phyloP scores from a whole-genome alignment of 1,139 yeast species.

The Candida sojae region DNA sequence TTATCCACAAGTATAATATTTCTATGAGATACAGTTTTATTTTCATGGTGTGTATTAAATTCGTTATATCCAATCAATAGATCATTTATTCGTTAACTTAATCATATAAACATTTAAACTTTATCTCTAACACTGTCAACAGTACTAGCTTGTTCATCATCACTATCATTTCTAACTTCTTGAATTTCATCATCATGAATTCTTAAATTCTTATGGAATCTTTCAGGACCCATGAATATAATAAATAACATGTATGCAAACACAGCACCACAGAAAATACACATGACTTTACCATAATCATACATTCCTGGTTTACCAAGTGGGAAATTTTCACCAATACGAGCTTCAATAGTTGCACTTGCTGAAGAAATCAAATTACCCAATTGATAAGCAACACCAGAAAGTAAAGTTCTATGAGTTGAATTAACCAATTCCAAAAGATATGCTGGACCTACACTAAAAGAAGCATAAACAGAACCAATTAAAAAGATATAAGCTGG shows the following conservation, averaged over 20 bases:
- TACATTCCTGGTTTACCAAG: slow-evolving; percentile 21
- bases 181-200: slow-evolving; percentile 4
- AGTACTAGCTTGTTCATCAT: neutral
- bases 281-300: slow-evolving; percentile 41
- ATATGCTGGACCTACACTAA: slow-evolving; percentile 41
- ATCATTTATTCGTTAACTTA: neutral
- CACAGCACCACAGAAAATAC: slow-evolving; percentile 40
- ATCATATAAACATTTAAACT: neutral
- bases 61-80: too few species aligned
- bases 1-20: too few species aligned
- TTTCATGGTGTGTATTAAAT: too few species aligned
- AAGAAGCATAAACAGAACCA: slow-evolving; percentile 37
- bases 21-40: too few species aligned
- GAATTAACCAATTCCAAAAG: slow-evolving; percentile 39
- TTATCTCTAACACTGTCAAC: slow-evolving; percentile 3
- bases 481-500: slow-evolving; percentile 28
- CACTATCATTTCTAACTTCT: neutral
- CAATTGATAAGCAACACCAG: slow-evolving; percentile 41
- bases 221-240: slow-evolving; percentile 37
- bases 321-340: slow-evolving; percentile 33
- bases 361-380: slow-evolving; percentile 43
- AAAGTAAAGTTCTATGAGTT: slow-evolving; percentile 34
- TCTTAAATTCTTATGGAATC: slow-evolving; percentile 18
- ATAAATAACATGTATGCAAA: slow-evolving; percentile 30
- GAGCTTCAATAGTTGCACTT: slow-evolving; percentile 38